Evolutionary conservation across 768 basidiomycete genomes (phyloP).

Genomic region (Pulveroboletus sp.): DNA sequence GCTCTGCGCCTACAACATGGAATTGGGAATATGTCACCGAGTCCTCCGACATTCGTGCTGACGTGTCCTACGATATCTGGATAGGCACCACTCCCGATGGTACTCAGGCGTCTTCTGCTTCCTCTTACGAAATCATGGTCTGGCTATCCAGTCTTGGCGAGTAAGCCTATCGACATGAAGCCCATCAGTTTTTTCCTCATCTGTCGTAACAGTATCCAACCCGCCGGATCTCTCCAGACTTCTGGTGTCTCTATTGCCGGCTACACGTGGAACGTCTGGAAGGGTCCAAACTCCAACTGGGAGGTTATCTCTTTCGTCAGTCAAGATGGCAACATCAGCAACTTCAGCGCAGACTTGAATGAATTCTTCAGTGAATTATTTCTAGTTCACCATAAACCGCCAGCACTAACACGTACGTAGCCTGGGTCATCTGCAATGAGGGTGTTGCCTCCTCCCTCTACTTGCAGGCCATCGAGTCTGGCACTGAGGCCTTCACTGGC

Average conservation of each 20-base stretch:
- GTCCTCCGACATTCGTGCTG: conserved; percentile 47
- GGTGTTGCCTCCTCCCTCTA: conserved; percentile 48
- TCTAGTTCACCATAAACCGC: neutral
- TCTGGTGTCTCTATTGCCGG: conserved; percentile 43
- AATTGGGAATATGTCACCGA: conserved; percentile 45
- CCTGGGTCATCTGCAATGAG: conserved; percentile 42
- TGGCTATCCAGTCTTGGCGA: conserved; percentile 56
- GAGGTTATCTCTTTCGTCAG: conserved; percentile 55
- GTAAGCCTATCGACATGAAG: conserved; percentile 26
- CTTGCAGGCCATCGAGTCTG: conserved; percentile 52
- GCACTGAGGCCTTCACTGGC: conserved; percentile 54
- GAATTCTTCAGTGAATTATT: conserved; percentile 47
- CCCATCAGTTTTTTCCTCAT: neutral
- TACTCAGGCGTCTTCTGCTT: conserved; percentile 42
- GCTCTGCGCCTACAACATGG: conserved; percentile 48
- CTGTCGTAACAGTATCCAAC: conserved; percentile 41
- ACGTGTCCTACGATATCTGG: conserved; percentile 60
- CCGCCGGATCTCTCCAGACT: conserved; percentile 47
- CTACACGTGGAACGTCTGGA: conserved; percentile 55
- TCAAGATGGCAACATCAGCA: conserved; percentile 42
- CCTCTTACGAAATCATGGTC: conserved; percentile 58
- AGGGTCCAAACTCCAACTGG: conserved; percentile 51
- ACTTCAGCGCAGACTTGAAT: conserved; percentile 51
- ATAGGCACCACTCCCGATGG: conserved; percentile 41
- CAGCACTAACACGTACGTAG: conserved; percentile 24